Percentiles rank a stretch among this genome's conserved stretches.
Evolutionary conservation across 2,329 filamentous ascomycete genomes (phyloP).

Genomic region (Nemania bipapillata): DNA sequence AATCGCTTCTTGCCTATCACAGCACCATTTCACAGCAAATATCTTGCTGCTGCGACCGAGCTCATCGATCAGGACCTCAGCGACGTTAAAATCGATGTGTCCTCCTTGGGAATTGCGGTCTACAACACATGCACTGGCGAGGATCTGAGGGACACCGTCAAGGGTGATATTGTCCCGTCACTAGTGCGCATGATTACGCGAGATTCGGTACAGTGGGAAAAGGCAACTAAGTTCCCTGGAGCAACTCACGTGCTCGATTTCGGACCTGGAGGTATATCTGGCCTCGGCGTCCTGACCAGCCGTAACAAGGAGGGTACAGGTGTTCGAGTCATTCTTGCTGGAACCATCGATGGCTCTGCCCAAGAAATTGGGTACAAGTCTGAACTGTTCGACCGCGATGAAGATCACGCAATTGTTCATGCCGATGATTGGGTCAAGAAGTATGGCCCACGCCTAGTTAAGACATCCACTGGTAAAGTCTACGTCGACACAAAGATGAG

Average conservation of each 20-base stretch:
- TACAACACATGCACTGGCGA: constrained; percentile 90
- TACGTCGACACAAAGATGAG: constrained; percentile 98
- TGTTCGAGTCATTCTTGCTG: constrained; percentile 93
- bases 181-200: constrained; percentile 93
- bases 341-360: constrained; percentile 89
- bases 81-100: constrained; percentile 78
- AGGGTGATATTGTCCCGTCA: constrained; percentile 83
- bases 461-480: constrained; percentile 86
- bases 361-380: constrained; percentile 96
- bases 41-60: constrained; percentile 82
- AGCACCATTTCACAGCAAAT: constrained; percentile 97
- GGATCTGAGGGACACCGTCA: constrained; percentile 77
- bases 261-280: constrained; percentile 94
- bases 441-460: constrained; percentile 90
- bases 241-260: constrained; percentile 97
- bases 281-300: constrained; percentile 93
- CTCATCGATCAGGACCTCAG: constrained; percentile 89
- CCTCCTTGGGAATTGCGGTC: constrained; percentile 82
- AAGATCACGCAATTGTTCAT: constrained; percentile 92
- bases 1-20: constrained; percentile 98
- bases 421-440: constrained; percentile 98
- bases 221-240: constrained; percentile 86
- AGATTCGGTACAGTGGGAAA: constrained; percentile 95
- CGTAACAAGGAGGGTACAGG: constrained; percentile 99
- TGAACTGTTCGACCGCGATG: constrained; percentile 95